These are phyloP conservation scores for Mesotaenium endlicherianum DNA, from an alignment of 139 green algal genomes.

Conservation along the genomic window DNA sequence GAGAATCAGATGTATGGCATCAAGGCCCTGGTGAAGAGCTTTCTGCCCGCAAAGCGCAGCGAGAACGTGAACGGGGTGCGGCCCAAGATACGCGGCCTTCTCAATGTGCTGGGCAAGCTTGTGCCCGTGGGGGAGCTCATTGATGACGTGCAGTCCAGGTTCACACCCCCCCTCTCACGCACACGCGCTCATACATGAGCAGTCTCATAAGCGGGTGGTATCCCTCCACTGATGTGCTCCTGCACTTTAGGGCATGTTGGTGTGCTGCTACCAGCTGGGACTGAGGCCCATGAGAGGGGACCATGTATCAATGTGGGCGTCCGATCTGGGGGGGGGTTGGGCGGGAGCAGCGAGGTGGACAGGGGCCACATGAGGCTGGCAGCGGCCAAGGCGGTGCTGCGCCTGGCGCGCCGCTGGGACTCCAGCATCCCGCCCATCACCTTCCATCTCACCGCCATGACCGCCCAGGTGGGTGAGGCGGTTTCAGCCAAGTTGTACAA, in stretches of 20 bases:
- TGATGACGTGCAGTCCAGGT: slow-evolving; percentile 17
- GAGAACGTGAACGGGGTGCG: neutral
- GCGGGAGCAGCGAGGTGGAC: slow-evolving; percentile 45
- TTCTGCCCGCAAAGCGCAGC: slow-evolving; percentile 20
- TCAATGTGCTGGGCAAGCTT: slow-evolving; percentile 36
- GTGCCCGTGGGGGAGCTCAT: slow-evolving; percentile 28
- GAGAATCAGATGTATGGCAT: slow-evolving; percentile 44
- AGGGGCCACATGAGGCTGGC: slow-evolving; percentile 59
- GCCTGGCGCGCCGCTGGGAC: slow-evolving; percentile 65
- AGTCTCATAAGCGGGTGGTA: no score
- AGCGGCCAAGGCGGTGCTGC: slow-evolving; percentile 62
- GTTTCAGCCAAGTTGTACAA: neutral
- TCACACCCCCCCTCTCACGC: neutral
- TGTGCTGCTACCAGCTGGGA: neutral
- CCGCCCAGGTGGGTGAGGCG: slow-evolving; percentile 18
- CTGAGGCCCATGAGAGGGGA: neutral
- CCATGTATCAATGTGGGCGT: neutral
- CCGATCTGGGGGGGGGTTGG: neutral
- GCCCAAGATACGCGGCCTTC: slow-evolving; percentile 21
- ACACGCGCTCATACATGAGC: no score
- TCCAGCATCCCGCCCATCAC: slow-evolving; percentile 22
- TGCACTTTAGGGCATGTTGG: neutral
- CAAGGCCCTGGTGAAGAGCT: slow-evolving; percentile 49
- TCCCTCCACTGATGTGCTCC: no score
- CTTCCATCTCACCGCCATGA: slow-evolving; percentile 50